Base-by-base conservation (phyloP, 2,329 filamentous ascomycete genomes). In the Aquanectria penicillioides region DNA sequence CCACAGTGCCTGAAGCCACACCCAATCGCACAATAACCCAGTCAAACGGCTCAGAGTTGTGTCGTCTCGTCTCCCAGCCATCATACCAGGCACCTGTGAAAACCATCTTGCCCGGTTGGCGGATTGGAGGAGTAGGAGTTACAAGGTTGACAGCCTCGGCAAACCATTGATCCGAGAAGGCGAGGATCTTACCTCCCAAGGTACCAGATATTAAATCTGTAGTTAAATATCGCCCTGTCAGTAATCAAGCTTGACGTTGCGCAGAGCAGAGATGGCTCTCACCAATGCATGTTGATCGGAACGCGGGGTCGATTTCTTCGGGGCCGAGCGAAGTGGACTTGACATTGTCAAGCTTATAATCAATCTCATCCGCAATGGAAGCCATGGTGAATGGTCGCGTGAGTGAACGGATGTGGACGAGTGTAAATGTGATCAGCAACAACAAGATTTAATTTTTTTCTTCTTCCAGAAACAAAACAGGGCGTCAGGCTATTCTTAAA, bases 11-110 rank as follows among this genome's bases (percentile, higher is more conserved):
- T 2, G 88, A 91, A 9, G 89, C 85, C 31, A 90, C 88, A 43
- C 88, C 88, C 6, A 90, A 80, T 53, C 86, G 83, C 61, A 90
- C 82, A 59, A 89, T 79, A 17, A 88, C 87, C 81, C 86, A 90
- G 78, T 90, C 88, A 66, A 89, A 89, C 0, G 83, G 79, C 59
- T 82, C 83, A 10, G 79, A 70, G 74, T 90, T 90, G 77, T 90
- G 88, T 63, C 88, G 78, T 47, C 88, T 79, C 11, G 88, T 90
- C 75, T 90, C 88, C 86, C 86, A 90, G 49, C 88, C 88, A 69
- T 90, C 88, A 69, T 88, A 90, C 88, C 88, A 90, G 40, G 88
- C 87, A 44, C 88, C 88, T 2, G 87, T 83, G 69, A 84, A 88
- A 56, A 90, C 86, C 83, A 90, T 90, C 75, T 89, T 88, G 61